Base-by-base conservation (phyloP, 176 grass and related monocot species). In the Lolium multiflorum region DNA sequence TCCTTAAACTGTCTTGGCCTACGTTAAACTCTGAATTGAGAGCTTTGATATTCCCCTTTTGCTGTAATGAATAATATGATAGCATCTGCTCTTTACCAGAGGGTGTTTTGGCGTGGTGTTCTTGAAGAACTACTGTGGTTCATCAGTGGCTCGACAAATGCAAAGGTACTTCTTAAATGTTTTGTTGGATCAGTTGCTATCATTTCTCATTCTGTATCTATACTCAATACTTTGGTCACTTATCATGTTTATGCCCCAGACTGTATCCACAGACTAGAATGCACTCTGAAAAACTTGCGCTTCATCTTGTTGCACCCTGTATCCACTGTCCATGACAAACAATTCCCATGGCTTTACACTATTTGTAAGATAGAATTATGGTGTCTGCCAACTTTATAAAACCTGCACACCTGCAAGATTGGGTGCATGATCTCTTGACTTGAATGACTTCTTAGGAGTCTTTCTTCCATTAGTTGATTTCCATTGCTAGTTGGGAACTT, bases 81-180 rank as follows among this genome's bases (percentile, higher is more conserved):
- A 79, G 57, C 22, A 37, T 62, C 16, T 89, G 48, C 66, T 81
- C 20, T 88, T 80, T 84, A 81, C 28, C 68, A 97, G 95, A 94
- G 89, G 84, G 91, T 95, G 55, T 97, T 97, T 87, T 95, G 95
- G 95, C 92, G 92, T 84, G 95, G 85, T 85, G 91, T 97, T 83
- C 71, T 95, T 25, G 95, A 97, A 94, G 95, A 95, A 83, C 92
- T 97, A n/a, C 59, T 97, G 47, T 97, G 95, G 95, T 97, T 97
- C 82, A 95, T 97, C 76, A 95, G 92, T 90, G 95, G 95, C 51
- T 97, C 92, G 39, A 97, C 95, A 47, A 95, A 90, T 93, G 95
- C 91, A 61, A 94, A 97, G 95, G 95, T 94, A 76, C 35, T 79
- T 77, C 63, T 66, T 35, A 12, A 84, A 44, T 74, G 1, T 9